These are phyloP conservation scores for Podospora pseudoanserina DNA, from an alignment of 495 filamentous ascomycete genomes.

Conservation along the genomic window DNA sequence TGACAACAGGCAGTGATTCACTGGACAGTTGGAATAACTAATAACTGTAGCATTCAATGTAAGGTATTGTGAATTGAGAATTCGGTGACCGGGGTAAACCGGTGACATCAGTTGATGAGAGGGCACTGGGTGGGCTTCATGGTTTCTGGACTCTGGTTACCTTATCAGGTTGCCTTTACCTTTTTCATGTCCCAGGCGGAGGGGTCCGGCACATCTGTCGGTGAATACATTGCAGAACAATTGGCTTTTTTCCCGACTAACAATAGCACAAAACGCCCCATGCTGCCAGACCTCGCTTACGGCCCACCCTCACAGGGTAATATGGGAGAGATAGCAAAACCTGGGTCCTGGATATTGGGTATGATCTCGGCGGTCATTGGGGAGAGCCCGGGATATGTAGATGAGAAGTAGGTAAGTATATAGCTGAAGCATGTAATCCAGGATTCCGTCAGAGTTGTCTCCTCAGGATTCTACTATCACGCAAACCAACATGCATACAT, in stretches of 20 bases:
- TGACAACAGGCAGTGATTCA: no score
- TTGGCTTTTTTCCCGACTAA: not conserved
- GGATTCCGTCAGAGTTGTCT: not conserved
- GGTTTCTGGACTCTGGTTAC: no score
- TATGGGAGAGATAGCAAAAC: conserved; percentile 9
- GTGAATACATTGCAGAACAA: not conserved
- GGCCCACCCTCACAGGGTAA: not conserved
- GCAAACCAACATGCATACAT: not conserved
- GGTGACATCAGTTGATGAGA: no score
- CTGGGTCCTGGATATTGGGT: conserved; percentile 9
- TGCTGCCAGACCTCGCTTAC: conserved; percentile 2
- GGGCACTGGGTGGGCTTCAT: no score
- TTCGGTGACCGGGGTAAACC: no score
- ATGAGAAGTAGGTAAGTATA: not conserved
- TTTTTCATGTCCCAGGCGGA: not conserved
- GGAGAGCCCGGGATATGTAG: not conserved
- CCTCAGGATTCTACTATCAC: not conserved
- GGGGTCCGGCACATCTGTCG: not conserved
- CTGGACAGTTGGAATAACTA: no score
- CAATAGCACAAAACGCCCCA: not conserved
- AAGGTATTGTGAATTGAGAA: no score
- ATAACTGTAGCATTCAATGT: no score
- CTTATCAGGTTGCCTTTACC: no score
- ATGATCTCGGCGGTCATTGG: not conserved
- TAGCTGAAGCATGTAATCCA: not conserved